These are phyloP conservation scores for Talaromyces funiculosus DNA, from an alignment of 2,329 filamentous ascomycete genomes.

Conservation along the genomic window DNA sequence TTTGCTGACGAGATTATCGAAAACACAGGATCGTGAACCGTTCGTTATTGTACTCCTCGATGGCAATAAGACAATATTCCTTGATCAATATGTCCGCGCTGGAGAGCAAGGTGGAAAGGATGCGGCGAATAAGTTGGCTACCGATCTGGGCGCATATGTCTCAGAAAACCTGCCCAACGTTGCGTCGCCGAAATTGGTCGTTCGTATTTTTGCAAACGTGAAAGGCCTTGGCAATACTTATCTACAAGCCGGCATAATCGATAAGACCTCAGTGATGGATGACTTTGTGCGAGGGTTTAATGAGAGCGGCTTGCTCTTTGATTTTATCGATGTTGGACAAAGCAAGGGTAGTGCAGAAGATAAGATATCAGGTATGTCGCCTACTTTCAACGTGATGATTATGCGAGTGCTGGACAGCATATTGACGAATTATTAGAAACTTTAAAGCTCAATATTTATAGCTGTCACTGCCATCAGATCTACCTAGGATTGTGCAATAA, in stretches of 20 bases:
- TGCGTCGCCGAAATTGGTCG: constrained; percentile 44
- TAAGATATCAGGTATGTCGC: constrained; percentile 43
- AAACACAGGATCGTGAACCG: constrained; percentile 45
- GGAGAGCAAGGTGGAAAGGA: constrained; percentile 50
- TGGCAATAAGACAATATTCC: constrained; percentile 52
- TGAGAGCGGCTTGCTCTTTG: constrained; percentile 45
- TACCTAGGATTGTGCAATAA: constrained; percentile 56
- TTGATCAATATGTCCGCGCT: constrained; percentile 44
- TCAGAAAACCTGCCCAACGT: constrained; percentile 37
- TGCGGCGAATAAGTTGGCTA: constrained; percentile 48
- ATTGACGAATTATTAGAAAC: constrained; percentile 40
- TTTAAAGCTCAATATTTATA: constrained; percentile 51
- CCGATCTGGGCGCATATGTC: constrained; percentile 41
- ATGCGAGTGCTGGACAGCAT: constrained; percentile 15
- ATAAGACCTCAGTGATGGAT: constrained; percentile 39
- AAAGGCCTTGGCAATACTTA: constrained; percentile 47
- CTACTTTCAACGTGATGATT: background rate
- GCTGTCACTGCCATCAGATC: constrained; percentile 57
- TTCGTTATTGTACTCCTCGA: constrained; percentile 53
- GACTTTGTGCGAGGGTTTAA: constrained; percentile 55
- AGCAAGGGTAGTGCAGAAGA: constrained; percentile 42
- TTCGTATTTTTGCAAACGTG: constrained; percentile 51
- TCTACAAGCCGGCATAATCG: constrained; percentile 41
- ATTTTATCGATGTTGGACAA: constrained; percentile 46
- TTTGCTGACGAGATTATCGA: background rate